These are phyloP conservation scores for Platanthera guangdongensis DNA, from an alignment of 106 monocot genomes.

Conservation along the genomic window DNA sequence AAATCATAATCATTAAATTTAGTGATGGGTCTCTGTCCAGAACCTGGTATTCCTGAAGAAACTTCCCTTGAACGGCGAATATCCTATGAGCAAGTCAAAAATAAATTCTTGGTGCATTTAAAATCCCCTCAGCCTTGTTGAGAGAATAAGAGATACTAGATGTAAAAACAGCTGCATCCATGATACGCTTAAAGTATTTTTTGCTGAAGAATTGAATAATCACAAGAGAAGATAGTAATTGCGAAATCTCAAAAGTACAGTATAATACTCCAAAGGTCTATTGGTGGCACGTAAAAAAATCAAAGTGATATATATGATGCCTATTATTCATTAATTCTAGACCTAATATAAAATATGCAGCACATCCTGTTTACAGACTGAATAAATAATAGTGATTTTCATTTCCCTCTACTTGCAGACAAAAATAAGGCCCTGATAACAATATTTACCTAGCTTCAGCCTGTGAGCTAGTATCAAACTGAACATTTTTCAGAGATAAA, in stretches of 20 bases:
- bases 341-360: background rate
- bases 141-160: background rate
- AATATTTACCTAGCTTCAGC: background rate
- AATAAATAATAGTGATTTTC: background rate
- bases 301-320: background rate
- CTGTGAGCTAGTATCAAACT: background rate
- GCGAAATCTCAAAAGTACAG: background rate
- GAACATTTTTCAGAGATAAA: background rate
- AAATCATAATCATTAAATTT: conserved; percentile 25
- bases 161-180: background rate
- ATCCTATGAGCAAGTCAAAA: conserved; percentile 16
- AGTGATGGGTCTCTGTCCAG: conserved; percentile 17
- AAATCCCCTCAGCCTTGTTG: background rate
- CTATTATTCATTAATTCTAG: background rate
- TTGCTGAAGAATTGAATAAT: background rate
- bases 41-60: conserved; percentile 25
- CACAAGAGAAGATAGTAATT: background rate
- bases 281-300: background rate
- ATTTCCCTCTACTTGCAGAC: background rate
- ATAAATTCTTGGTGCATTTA: background rate
- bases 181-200: background rate
- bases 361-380: background rate
- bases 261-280: background rate
- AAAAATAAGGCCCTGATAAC: background rate
- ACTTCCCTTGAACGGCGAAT: conserved; percentile 15